Base-by-base conservation (phyloP, 108 stramenopile genomes). In the Licmophora abbreviata region DNA sequence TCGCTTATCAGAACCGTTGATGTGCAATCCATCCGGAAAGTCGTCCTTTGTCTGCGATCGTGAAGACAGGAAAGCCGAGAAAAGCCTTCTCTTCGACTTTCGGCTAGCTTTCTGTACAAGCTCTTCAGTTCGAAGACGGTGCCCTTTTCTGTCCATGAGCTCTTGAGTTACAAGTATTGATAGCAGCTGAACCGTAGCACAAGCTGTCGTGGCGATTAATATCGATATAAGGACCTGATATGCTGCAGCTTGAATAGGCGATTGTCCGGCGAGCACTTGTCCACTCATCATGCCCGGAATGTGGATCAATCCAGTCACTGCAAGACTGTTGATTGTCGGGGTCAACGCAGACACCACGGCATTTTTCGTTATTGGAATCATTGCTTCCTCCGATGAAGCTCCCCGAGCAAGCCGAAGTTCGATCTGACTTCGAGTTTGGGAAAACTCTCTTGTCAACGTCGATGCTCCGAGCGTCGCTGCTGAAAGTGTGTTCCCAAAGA, bases 281-380 rank as follows among this genome's bases (percentile, higher is more conserved):
- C 95, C 92, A 1, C 92, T 93, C 95, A 95, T 95, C 92, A 95
- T 95, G 8, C 95, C 92, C 30, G 90, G 93, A 49, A 91, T 83
- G 20, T 73, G 62, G 25, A 94, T 78, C n/a, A 94, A 53, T 4
- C 93, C 93, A 26, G 86, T 78, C 5, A 80, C 76, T 14, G 64
- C 57, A 83, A 93, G 85, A 7, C 50, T 33, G 49, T 94, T 94
- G 6, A 94, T 51, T 32, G 72, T 56, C 1, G 92, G 92, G 56
- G 69, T 77, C 5, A 79, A 36, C 4, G 70, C 76, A 12, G 61
- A 48, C 30, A 64, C 69, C 9, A 73, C 54, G 1, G 73, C 61
- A 29, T 79, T 66, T 22, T 55, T 61, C 10, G 68, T 3, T 10
- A 74, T n/a, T 29, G 65, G 56, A 17, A 26, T 24, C 11, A 29